phyloP scores from a whole-genome alignment of 768 basidiomycete species.

The Amanita subjunquillea region DNA sequence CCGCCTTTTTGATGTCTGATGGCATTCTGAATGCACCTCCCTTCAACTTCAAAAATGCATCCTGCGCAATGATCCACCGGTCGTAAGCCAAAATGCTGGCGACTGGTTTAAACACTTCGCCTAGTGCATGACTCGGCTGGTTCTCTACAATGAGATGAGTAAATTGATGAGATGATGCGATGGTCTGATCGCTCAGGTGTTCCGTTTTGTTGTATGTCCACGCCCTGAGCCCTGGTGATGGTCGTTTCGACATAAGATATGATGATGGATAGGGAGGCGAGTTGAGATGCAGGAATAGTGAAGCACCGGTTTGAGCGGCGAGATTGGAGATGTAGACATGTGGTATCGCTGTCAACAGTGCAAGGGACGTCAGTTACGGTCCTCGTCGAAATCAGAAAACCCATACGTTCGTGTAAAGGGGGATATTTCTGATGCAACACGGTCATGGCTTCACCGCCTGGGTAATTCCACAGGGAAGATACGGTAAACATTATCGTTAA shows the following conservation, averaged over 20 bases:
- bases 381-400: not conserved
- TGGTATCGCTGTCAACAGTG: conserved; percentile 8
- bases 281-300: conserved; percentile 72
- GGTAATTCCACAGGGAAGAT: conserved; percentile 74
- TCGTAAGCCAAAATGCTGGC: conserved; percentile 36
- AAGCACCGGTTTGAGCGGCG: conserved; percentile 84
- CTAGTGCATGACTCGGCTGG: conserved; percentile 15
- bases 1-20: not conserved
- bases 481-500: conserved; percentile 41
- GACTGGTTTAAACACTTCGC: conserved; percentile 30
- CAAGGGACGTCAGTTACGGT: not conserved
- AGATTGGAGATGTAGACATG: conserved; percentile 79
- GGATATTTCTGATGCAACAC: conserved; percentile 45
- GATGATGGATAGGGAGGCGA: conserved; percentile 36
- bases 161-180: conserved; percentile 30
- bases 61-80: not conserved
- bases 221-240: conserved; percentile 6
- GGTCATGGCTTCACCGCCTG: conserved; percentile 70
- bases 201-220: conserved; percentile 88
- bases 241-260: conserved; percentile 7
- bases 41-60: not conserved
- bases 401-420: not conserved
- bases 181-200: conserved; percentile 29
- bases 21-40: not conserved
- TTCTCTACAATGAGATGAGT: conserved; percentile 59